These are phyloP conservation scores for Coemansia sp. DNA, from an alignment of 192 early-diverging fungal genomes.

Conservation along the genomic window DNA sequence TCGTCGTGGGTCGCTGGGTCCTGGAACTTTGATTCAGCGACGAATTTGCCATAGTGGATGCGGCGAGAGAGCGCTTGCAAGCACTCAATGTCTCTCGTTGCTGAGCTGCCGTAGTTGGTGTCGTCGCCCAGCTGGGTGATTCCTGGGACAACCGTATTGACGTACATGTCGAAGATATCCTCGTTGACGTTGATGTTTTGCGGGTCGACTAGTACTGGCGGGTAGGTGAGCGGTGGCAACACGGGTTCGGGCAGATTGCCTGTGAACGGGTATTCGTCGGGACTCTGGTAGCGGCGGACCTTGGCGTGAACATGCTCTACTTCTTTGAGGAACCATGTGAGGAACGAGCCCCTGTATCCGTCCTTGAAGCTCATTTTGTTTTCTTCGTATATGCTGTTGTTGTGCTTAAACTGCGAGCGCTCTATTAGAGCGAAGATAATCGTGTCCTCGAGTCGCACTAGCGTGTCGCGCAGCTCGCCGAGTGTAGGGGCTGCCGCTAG, in stretches of 20 bases:
- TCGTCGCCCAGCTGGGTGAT: conserved; percentile 80
- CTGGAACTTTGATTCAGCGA: conserved; percentile 96
- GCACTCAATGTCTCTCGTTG: conserved; percentile 90
- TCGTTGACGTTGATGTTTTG: conserved; percentile 87
- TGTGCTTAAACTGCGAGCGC: conserved; percentile 86
- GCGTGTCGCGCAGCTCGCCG: conserved; percentile 62
- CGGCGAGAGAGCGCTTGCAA: conserved; percentile 88
- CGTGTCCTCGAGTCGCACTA: conserved; percentile 95
- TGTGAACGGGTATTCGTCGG: conserved; percentile 97
- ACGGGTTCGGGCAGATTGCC: conserved; percentile 79
- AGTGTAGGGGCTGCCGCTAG: conserved; percentile 40
- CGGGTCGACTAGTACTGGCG: conserved; percentile 66
- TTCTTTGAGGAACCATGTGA: conserved; percentile 88
- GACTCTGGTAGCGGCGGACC: conserved; percentile 79
- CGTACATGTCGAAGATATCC: conserved; percentile 79
- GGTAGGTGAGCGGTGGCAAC: conserved; percentile 79
- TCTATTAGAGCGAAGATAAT: conserved; percentile 89
- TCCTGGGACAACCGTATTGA: conserved; percentile 73
- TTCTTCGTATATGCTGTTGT: conserved; percentile 74
- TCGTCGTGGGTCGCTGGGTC: conserved; percentile 69
- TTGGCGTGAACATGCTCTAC: conserved; percentile 89
- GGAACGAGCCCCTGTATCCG: conserved; percentile 72
- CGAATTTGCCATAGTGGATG: conserved; percentile 97
- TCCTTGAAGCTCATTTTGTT: conserved; percentile 67
- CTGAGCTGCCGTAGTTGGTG: conserved; percentile 87